Evolutionary conservation across 2,329 filamentous ascomycete genomes (phyloP).

Genomic region (Exutisphaerella laricina): DNA sequence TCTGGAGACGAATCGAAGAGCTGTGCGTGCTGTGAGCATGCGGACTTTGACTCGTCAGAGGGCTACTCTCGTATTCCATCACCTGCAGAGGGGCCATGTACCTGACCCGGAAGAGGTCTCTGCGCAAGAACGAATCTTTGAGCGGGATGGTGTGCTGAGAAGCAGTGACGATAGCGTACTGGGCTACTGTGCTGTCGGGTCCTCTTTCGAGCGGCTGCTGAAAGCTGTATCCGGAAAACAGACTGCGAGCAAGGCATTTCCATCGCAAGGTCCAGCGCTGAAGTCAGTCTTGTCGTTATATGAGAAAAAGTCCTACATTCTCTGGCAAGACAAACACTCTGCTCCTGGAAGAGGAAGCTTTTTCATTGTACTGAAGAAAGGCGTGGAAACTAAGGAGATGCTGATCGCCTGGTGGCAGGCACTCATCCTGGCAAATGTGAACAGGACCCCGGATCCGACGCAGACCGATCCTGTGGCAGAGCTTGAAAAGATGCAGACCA

Average conservation of each 20-base stretch:
- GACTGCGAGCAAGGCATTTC: conserved; percentile 27
- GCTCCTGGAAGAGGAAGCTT: conserved; percentile 23
- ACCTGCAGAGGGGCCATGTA: conserved; percentile 43
- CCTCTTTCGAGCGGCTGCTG: conserved; percentile 24
- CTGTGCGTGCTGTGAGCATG: conserved; percentile 79
- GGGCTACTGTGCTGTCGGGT: conserved; percentile 52
- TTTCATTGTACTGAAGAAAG: conserved; percentile 61
- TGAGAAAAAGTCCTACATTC: conserved; percentile 47
- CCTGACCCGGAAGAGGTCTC: conserved; percentile 63
- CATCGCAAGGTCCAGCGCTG: conserved; percentile 24
- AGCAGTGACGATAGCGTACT: conserved; percentile 43
- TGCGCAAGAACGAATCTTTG: conserved; percentile 53
- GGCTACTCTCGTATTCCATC: conserved; percentile 67
- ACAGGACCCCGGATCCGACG: not conserved
- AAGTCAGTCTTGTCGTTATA: conserved; percentile 49
- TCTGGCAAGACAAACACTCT: conserved; percentile 47
- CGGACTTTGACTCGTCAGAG: conserved; percentile 79
- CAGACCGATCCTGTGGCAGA: not conserved
- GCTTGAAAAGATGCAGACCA: not conserved
- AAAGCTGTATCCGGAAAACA: conserved; percentile 18
- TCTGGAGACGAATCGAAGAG: conserved; percentile 77
- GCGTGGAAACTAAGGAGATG: conserved; percentile 46
- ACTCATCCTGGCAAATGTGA: conserved; percentile 29
- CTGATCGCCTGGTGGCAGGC: conserved; percentile 60
- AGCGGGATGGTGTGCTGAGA: conserved; percentile 60